Evolutionary conservation across 164 flowering plant genomes (phyloP).

Genomic region (Tinospora cordifolia): DNA sequence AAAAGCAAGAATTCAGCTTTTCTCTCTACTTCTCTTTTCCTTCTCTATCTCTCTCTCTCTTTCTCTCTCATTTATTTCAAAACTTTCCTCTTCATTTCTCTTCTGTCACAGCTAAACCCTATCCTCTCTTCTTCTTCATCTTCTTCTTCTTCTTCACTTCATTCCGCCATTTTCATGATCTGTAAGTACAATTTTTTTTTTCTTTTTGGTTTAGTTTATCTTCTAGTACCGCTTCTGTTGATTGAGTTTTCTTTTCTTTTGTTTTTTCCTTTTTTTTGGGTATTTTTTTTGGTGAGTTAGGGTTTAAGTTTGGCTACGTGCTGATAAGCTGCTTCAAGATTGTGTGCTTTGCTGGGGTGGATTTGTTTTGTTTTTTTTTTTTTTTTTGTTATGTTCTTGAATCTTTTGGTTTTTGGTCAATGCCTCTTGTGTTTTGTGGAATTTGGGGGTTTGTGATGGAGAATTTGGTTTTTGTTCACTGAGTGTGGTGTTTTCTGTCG

Average conservation of each 20-base stretch:
- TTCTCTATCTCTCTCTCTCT: slow-evolving; percentile 14
- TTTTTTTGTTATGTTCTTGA: neutral
- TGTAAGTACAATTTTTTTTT: slow-evolving; percentile 6
- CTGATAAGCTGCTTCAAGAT: neutral
- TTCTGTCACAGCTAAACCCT: neutral
- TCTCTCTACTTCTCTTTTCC: neutral
- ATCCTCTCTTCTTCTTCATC: neutral
- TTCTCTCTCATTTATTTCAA: slow-evolving; percentile 8
- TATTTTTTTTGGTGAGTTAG: neutral
- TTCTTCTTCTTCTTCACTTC: neutral
- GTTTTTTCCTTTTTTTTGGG: neutral
- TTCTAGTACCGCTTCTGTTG: neutral
- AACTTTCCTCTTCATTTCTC: slow-evolving; percentile 5
- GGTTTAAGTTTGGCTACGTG: neutral
- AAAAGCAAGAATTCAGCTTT: slow-evolving; percentile 13
- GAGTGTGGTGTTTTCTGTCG: neutral
- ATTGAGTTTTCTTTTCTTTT: neutral
- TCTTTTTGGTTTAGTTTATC: neutral
- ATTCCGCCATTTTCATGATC: slow-evolving; percentile 10
- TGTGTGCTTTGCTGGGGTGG: neutral
- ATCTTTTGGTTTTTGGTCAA: neutral
- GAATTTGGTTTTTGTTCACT: neutral
- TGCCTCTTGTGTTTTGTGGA: neutral
- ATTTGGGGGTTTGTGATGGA: neutral
- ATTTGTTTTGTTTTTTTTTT: neutral